phyloP scores from a whole-genome alignment of 805 yeast genomes.

The Candida chauliodis region DNA sequence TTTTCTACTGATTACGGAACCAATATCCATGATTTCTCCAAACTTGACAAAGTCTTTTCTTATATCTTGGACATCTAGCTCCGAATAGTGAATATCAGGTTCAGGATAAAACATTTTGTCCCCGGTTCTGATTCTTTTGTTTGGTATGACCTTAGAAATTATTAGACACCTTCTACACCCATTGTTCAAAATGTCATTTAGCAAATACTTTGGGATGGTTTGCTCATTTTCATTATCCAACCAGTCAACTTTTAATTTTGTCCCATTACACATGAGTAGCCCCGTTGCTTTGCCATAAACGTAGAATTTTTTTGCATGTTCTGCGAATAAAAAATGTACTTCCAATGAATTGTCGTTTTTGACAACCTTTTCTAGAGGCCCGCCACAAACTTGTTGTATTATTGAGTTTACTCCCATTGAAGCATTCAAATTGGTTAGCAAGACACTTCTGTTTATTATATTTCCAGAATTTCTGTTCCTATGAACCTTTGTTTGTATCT shows the following conservation, averaged over 20 bases:
- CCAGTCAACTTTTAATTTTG: constrained; percentile 48
- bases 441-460: constrained; percentile 1
- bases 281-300: constrained; percentile 47
- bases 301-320: constrained; percentile 54
- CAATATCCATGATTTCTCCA: constrained; percentile 60
- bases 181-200: constrained; percentile 30
- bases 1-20: constrained; percentile 65
- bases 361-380: constrained; percentile 57
- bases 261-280: constrained; percentile 58
- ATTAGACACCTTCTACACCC: constrained; percentile 59
- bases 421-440: constrained; percentile 3
- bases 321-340: constrained; percentile 49
- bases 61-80: constrained; percentile 44
- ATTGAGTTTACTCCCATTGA: constrained; percentile 47
- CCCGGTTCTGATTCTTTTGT: constrained; percentile 20
- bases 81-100: constrained; percentile 36
- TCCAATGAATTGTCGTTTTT: constrained; percentile 30
- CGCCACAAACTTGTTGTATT: constrained; percentile 60
- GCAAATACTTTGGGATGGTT: constrained; percentile 19
- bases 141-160: constrained; percentile 23
- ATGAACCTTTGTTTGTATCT: neutral
- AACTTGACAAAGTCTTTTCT: constrained; percentile 48
- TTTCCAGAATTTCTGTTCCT: neutral
- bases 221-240: constrained; percentile 22
- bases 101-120: constrained; percentile 37